Evolutionary conservation across 1,284 basidiomycete genomes (phyloP).

Genomic region (Coniferiporia weirii): DNA sequence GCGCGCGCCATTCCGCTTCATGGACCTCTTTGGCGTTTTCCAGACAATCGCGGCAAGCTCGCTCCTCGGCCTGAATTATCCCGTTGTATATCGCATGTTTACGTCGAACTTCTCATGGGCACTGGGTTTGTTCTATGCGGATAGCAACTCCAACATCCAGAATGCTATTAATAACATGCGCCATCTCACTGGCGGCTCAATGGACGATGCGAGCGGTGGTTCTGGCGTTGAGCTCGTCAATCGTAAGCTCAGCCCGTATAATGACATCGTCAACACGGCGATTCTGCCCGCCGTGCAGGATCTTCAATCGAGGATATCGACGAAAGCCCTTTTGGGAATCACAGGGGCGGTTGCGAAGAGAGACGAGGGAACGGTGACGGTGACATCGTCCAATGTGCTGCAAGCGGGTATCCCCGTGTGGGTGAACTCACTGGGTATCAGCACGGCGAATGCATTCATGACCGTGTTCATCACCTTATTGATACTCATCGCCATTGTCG

Average conservation of each 20-base stretch:
- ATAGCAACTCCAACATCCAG: constrained; percentile 58
- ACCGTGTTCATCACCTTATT: constrained; percentile 72
- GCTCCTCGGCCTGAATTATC: constrained; percentile 84
- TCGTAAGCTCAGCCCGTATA: constrained; percentile 75
- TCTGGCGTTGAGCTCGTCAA: constrained; percentile 73
- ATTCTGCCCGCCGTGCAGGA: neutral
- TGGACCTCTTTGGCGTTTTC: constrained; percentile 79
- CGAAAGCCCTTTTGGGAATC: constrained; percentile 12
- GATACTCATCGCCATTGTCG: constrained; percentile 53
- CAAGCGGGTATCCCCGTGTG: constrained; percentile 79
- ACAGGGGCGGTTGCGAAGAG: constrained; percentile 1
- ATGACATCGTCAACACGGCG: constrained; percentile 27
- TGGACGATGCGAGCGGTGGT: constrained; percentile 50
- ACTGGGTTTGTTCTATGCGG: constrained; percentile 71
- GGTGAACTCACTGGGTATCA: constrained; percentile 67
- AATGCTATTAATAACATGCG: constrained; percentile 79
- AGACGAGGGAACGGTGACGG: constrained; percentile 63
- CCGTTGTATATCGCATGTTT: constrained; percentile 75
- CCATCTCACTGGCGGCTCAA: constrained; percentile 70
- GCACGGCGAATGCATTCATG: constrained; percentile 80
- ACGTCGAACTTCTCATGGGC: constrained; percentile 88
- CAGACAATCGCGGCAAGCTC: constrained; percentile 77
- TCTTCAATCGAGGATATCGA: constrained; percentile 8
- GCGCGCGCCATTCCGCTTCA: constrained; percentile 56
- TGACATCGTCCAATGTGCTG: constrained; percentile 57